These are phyloP conservation scores for Delonix regia DNA, from an alignment of 306 rosid genomes.

Conservation along the genomic window DNA sequence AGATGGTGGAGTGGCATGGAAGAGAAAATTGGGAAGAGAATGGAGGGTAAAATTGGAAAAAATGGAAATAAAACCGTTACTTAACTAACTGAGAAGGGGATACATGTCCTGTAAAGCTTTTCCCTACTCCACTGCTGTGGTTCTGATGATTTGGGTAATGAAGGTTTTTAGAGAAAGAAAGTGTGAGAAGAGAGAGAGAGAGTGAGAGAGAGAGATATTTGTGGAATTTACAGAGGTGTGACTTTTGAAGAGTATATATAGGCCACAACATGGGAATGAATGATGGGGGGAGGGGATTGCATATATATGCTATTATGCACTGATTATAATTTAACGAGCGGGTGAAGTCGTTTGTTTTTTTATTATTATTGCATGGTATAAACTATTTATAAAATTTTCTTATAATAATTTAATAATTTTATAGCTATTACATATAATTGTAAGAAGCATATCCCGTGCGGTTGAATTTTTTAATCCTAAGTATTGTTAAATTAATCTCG, in stretches of 20 bases:
- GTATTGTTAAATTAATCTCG: no score
- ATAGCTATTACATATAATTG: no score
- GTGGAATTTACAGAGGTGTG: conserved; percentile 26
- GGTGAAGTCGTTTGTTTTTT: no score
- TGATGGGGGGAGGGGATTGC: background rate
- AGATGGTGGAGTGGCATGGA: conserved; percentile 39
- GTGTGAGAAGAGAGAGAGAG: background rate
- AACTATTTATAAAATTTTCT: no score
- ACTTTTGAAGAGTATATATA: conserved; percentile 38
- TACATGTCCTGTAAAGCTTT: conserved; percentile 25
- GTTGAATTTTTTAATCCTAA: no score
- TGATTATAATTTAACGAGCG: no score
- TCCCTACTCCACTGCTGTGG: conserved; percentile 12
- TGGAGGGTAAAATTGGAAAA: conserved; percentile 52
- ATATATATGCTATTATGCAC: background rate
- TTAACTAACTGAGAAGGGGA: conserved; percentile 49
- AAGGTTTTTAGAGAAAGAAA: background rate
- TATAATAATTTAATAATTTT: no score
- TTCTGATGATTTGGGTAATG: conserved; percentile 33
- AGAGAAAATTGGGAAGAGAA: conserved; percentile 22
- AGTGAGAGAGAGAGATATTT: background rate
- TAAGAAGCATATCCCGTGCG: no score
- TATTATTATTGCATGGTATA: no score
- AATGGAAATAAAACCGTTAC: conserved; percentile 52
- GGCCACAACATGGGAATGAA: conserved; percentile 1